A percentile compares a stretch with the other conserved stretches of the same genome.
phyloP scores from a whole-genome alignment of 2,329 filamentous ascomycete species.

The Fusarium pseudograminearum region DNA sequence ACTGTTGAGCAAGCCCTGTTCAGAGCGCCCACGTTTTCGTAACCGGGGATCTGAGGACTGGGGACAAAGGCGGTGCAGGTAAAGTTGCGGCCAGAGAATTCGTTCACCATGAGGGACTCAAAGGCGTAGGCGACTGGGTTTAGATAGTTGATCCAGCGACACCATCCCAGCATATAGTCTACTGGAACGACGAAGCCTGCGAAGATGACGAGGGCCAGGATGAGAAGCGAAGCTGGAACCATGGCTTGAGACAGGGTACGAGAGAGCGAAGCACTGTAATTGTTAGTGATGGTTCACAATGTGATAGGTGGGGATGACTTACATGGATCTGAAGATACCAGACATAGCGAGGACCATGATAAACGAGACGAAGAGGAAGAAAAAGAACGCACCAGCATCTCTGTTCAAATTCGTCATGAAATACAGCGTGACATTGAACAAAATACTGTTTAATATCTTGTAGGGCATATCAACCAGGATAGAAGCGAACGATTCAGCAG shows the following conservation, averaged over 20 bases:
- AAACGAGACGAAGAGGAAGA: slow-evolving; percentile 61
- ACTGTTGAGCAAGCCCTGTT: slow-evolving; percentile 61
- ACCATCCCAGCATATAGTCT: slow-evolving; percentile 71
- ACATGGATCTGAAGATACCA: slow-evolving; percentile 66
- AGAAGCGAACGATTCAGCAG: slow-evolving; percentile 52
- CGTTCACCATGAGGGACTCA: slow-evolving; percentile 74
- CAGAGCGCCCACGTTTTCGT: slow-evolving; percentile 40
- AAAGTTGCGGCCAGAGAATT: slow-evolving; percentile 61
- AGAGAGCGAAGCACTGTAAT: slow-evolving; percentile 55
- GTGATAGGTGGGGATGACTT: slow-evolving; percentile 22
- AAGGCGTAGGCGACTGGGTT: slow-evolving; percentile 76
- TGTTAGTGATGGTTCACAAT: not conserved
- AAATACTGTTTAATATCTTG: slow-evolving; percentile 55
- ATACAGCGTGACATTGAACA: slow-evolving; percentile 61
- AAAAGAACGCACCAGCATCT: slow-evolving; percentile 61
- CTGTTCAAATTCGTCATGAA: slow-evolving; percentile 62
- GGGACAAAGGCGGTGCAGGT: slow-evolving; percentile 44
- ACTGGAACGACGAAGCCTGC: slow-evolving; percentile 63
- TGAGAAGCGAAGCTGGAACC: slow-evolving; percentile 56
- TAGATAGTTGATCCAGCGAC: slow-evolving; percentile 75
- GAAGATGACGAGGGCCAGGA: slow-evolving; percentile 52
- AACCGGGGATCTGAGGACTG: slow-evolving; percentile 46
- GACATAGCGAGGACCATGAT: slow-evolving; percentile 71
- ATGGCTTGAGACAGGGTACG: slow-evolving; percentile 65
- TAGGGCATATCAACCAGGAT: slow-evolving; percentile 59